These are phyloP conservation scores for Torulaspora indica DNA, from an alignment of 805 yeast genomes.

Conservation along the genomic window DNA sequence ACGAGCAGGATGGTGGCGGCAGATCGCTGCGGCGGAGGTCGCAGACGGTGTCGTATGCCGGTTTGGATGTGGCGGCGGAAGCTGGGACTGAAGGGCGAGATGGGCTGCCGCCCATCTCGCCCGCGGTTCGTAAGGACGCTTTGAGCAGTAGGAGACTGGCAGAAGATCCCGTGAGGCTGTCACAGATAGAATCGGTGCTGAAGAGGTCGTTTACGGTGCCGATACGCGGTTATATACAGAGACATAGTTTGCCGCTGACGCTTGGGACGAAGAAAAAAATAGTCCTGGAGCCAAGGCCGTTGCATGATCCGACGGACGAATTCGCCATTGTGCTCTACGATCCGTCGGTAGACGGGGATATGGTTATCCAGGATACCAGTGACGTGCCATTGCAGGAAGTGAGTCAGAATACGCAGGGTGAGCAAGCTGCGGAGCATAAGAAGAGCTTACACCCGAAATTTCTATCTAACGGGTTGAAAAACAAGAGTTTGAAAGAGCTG, in stretches of 20 bases:
- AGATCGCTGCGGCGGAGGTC: conserved; percentile 31
- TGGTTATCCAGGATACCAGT: conserved; percentile 21
- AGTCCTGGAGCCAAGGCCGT: conserved; percentile 75
- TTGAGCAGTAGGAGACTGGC: conserved; percentile 51
- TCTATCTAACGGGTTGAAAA: conserved; percentile 35
- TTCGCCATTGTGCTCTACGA: conserved; percentile 92
- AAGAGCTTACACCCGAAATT: conserved; percentile 25
- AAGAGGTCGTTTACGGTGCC: conserved; percentile 59
- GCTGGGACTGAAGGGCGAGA: background rate
- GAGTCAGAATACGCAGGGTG: conserved; percentile 28
- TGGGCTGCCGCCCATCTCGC: too few species aligned
- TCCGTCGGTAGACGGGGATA: conserved; percentile 77
- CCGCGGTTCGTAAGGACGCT: conserved; percentile 46
- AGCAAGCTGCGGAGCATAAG: conserved; percentile 7
- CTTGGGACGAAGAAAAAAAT: conserved; percentile 74
- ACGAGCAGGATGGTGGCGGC: conserved; percentile 3
- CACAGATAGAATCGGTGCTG: conserved; percentile 40
- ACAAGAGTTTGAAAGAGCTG: conserved; percentile 71
- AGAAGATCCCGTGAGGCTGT: conserved; percentile 35
- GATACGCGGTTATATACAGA: conserved; percentile 39
- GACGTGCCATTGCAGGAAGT: conserved; percentile 6
- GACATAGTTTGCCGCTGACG: conserved; percentile 63
- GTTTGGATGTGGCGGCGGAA: conserved; percentile 36
- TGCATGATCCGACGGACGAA: conserved; percentile 93
- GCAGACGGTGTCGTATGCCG: conserved; percentile 39